phyloP scores from a whole-genome alignment of 495 filamentous ascomycete genomes.

The Aspergillus heteromorphus region DNA sequence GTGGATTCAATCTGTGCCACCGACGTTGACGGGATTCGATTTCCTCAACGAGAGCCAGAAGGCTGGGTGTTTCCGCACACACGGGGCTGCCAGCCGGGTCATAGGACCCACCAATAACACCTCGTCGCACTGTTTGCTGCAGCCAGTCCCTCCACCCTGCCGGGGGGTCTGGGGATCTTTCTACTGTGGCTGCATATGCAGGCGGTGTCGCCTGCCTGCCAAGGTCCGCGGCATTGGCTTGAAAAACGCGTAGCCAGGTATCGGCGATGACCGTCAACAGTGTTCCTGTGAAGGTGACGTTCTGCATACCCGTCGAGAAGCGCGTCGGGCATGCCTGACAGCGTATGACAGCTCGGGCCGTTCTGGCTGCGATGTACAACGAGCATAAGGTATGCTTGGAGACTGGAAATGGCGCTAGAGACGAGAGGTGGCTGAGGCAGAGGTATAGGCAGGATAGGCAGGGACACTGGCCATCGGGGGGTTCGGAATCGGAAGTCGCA shows the following conservation, averaged over 20 bases:
- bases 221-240: constrained; percentile 30
- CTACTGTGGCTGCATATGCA: constrained; percentile 23
- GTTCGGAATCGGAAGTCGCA: constrained; percentile 19
- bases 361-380: constrained; percentile 51
- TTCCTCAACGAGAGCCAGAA: constrained; percentile 35
- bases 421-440: constrained; percentile 41
- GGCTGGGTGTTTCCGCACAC: constrained; percentile 24
- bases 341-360: constrained; percentile 53
- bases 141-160: constrained; percentile 37
- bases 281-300: constrained; percentile 61
- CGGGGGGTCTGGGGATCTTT: constrained; percentile 20
- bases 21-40: constrained; percentile 38
- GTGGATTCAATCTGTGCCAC: constrained; percentile 33
- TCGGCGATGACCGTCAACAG: constrained; percentile 58
- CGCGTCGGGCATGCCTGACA: constrained; percentile 52
- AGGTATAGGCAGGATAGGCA: constrained; percentile 44
- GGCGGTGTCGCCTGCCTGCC: constrained; percentile 33
- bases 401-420: constrained; percentile 37
- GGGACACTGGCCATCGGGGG: constrained; percentile 31
- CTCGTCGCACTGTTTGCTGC: constrained; percentile 32
- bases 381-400: constrained; percentile 47
- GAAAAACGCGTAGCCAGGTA: constrained; percentile 44
- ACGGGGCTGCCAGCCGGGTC: constrained; percentile 15
- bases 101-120: constrained; percentile 30
- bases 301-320: constrained; percentile 49